These are phyloP conservation scores for Lomentospora prolificans DNA, from an alignment of 2,329 filamentous ascomycete species.

Conservation along the genomic window DNA sequence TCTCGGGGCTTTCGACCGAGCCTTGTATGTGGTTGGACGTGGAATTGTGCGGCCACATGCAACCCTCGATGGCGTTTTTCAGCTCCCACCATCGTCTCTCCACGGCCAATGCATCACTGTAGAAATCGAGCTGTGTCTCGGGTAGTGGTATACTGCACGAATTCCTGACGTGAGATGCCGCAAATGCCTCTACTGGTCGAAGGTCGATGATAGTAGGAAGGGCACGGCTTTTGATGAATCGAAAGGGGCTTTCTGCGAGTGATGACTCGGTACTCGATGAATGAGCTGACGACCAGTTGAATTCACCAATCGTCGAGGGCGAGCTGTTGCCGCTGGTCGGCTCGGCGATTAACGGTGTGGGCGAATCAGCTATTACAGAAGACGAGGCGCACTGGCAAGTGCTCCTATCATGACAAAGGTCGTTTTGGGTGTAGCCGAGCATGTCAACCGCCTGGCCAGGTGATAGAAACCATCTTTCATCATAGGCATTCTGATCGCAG, in stretches of 20 bases:
- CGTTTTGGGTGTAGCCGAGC: background rate
- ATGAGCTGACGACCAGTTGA: background rate
- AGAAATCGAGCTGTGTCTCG: background rate
- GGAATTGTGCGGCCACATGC: background rate
- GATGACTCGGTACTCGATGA: background rate
- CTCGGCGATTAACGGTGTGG: background rate
- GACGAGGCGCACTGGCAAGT: background rate
- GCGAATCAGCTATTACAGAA: background rate
- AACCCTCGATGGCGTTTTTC: background rate
- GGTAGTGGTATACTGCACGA: background rate
- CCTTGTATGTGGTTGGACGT: background rate
- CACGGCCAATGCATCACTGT: background rate
- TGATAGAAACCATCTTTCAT: background rate
- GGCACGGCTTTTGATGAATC: background rate
- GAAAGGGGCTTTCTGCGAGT: background rate
- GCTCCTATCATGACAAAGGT: background rate
- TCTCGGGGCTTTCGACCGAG: background rate
- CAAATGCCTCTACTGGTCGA: background rate
- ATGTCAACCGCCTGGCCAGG: background rate
- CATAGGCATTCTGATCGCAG: background rate
- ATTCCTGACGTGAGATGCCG: background rate
- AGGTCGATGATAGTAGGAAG: background rate
- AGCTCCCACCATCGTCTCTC: background rate
- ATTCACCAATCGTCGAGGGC: background rate
- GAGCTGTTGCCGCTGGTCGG: background rate